A percentile compares a stretch with the other conserved stretches of the same genome.
phyloP scores from a whole-genome alignment of 176 grass and related monocot genomes.

The Oryza meyeriana region DNA sequence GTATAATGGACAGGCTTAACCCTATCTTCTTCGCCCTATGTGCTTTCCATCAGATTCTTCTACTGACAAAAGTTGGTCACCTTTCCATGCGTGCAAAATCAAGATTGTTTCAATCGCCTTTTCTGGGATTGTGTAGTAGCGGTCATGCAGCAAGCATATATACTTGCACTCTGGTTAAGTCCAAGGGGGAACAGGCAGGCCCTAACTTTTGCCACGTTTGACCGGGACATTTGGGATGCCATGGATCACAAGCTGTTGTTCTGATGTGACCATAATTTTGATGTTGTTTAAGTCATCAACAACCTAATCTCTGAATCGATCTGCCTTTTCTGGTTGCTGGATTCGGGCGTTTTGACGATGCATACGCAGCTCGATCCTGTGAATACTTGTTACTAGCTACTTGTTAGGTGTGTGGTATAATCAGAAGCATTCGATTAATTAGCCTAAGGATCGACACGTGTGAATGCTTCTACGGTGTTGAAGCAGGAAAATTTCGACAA shows the following conservation, averaged over 20 bases:
- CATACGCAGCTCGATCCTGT: neutral
- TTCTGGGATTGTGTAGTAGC: conserved; percentile 1
- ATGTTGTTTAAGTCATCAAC: conserved; percentile 26
- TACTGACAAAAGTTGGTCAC: conserved; percentile 22
- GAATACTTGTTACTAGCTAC: conserved; percentile 9
- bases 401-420: conserved; percentile 9
- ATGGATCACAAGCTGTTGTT: conserved; percentile 38
- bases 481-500: conserved; percentile 31
- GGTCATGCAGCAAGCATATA: neutral
- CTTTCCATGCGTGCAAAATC: conserved; percentile 35
- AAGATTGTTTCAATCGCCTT: conserved; percentile 4
- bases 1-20: conserved; percentile 39
- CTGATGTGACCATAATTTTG: conserved; percentile 15
- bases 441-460: conserved; percentile 27
- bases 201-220: conserved; percentile 34
- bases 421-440: neutral
- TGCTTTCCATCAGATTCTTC: conserved; percentile 68
- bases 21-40: conserved; percentile 44
- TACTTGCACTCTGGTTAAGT: conserved; percentile 12
- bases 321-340: conserved; percentile 22
- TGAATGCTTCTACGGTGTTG: neutral
- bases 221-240: conserved; percentile 35
- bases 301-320: conserved; percentile 23
- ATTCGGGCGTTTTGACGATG: conserved; percentile 25
- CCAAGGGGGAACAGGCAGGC: conserved; percentile 45